Evolutionary conservation across 2,329 filamentous ascomycete genomes (phyloP), one percentile per base, ranked within the genome.

Genomic region (Fusarium odoratissimum): DNA sequence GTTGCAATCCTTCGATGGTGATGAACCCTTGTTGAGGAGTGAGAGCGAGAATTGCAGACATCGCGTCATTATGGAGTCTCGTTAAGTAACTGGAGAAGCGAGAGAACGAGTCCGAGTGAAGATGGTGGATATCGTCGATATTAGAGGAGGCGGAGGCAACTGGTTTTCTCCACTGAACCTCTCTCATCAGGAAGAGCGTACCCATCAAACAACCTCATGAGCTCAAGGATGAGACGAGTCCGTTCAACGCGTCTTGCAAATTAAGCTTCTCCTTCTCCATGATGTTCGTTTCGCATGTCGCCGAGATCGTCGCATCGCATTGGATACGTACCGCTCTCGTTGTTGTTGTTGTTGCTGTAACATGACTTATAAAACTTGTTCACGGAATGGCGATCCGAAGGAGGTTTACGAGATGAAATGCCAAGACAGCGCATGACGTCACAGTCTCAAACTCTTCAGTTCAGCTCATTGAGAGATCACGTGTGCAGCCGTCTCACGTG

Each of bases 11-110:
- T 45, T 42, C 45, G 57, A 38, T 44, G 55, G 16, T 37, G 62
- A 28, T 40, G 62, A 67, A 51, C 42, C 70, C 61, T 51, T 66
- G 64, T 23, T 42, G 49, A 30, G 49, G 10, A 5, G 14, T 30
- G 30, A 44, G 37, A 40, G 55, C 10, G 35, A 41, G 37, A 31
- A 71, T 48, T 30, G 55, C 40, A 51, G 51, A 30, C 67, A 67
- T 73, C 58, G 67, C 71, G 71, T 73, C 71, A 74, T 68, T 60
- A 73, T 68, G 66, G 70, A 33, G 62, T 60, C 70, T 42, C 12
- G 41, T 42, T 37, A 57, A 69, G 65, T 44, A 52, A 65, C 3
- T 54, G 31, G 49, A 46, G 45, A 48, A 45, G 52, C 51, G 45
- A 60, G 38, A 69, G 41, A 48, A 21, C 56, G 61, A 66, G 51